Evolutionary conservation across 805 yeast genomes (phyloP).

Genomic region (Ogataea corticis): DNA sequence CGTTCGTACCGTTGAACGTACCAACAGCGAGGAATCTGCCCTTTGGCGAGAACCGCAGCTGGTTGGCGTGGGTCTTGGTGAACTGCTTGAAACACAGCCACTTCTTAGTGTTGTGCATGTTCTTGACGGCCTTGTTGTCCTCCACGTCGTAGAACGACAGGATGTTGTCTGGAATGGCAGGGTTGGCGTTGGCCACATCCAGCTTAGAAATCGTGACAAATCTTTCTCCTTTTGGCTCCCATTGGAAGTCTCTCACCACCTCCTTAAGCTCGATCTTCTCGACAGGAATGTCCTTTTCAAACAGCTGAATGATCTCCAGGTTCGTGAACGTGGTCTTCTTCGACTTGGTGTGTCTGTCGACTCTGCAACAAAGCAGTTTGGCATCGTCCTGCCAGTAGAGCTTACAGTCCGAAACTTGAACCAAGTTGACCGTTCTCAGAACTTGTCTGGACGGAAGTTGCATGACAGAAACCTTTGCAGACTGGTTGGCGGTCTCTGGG

Average conservation of each 20-base stretch:
- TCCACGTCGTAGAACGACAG: slow-evolving; percentile 85
- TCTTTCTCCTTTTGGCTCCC: slow-evolving; percentile 95
- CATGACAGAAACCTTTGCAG: slow-evolving; percentile 91
- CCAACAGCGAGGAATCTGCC: slow-evolving; percentile 78
- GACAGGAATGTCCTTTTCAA: slow-evolving; percentile 90
- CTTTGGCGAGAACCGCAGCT: slow-evolving; percentile 85
- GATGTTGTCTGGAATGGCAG: slow-evolving; percentile 61
- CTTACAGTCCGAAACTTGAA: slow-evolving; percentile 89
- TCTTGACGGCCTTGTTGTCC: slow-evolving; percentile 44
- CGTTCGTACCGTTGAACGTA: slow-evolving; percentile 40
- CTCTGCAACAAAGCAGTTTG: slow-evolving; percentile 84
- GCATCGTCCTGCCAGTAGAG: slow-evolving; percentile 94
- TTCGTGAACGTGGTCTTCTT: slow-evolving; percentile 89
- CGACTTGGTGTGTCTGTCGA: slow-evolving; percentile 95
- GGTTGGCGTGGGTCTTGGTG: slow-evolving; percentile 65
- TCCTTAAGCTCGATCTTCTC: slow-evolving; percentile 93
- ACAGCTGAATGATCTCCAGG: slow-evolving; percentile 84
- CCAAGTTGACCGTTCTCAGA: slow-evolving; percentile 86
- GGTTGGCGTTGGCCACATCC: slow-evolving; percentile 53
- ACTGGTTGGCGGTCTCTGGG: slow-evolving; percentile 86
- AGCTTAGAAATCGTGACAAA: slow-evolving; percentile 74
- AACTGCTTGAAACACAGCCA: slow-evolving; percentile 55
- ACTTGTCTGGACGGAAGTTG: slow-evolving; percentile 81
- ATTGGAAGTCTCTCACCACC: slow-evolving; percentile 80
- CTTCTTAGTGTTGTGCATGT: slow-evolving; percentile 25